A percentile compares a stretch with the other conserved stretches of the same genome.
Conservation (phyloP, 345 rosid species). For the sweet orange (Citrus sinensis) region DVS_A1.0 CM039164.1:17381501-17382000, state of each 20-base stretch:
- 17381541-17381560: not conserved
- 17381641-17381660: not conserved
- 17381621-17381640: not conserved
- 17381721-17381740: not conserved
- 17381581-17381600: not conserved
- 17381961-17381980: not conserved
- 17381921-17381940: not conserved
- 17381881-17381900: not conserved
- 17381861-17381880: not conserved
- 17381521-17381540: conserved; percentile 49
- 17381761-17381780: not conserved
- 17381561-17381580: not conserved
- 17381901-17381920: not conserved
- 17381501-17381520: conserved; percentile 67
- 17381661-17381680: not conserved
- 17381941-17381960: not conserved
- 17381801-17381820: not conserved
- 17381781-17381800: not conserved
- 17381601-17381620: not conserved
- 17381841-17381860: not conserved
- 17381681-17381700: not conserved
- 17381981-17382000: too few species aligned
- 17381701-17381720: not conserved
- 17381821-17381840: not conserved
- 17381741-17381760: not conserved